These are phyloP conservation scores for Elsinoe fawcettii DNA, from an alignment of 2,329 filamentous ascomycete species.

Conservation along the genomic window DNA sequence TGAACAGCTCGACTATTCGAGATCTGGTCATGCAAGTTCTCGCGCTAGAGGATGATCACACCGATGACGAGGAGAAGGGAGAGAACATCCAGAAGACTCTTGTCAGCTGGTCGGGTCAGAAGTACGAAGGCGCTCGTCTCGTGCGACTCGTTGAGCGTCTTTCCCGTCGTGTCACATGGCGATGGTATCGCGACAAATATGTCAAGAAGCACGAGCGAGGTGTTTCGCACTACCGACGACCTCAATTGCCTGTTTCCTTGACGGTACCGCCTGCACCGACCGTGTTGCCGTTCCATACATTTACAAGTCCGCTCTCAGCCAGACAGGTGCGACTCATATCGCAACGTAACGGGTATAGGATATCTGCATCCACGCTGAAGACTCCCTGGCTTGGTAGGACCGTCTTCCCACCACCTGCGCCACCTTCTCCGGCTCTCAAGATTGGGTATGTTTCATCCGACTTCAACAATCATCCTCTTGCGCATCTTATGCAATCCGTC, in stretches of 20 bases:
- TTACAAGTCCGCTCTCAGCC: conserved; percentile 86
- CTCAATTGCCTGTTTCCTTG: conserved; percentile 63
- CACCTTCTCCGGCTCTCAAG: conserved; percentile 75
- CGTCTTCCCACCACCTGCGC: conserved; percentile 76
- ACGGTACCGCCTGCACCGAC: conserved; percentile 83
- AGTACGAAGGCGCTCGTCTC: conserved; percentile 82
- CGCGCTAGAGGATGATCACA: conserved; percentile 27
- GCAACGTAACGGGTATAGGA: conserved; percentile 85
- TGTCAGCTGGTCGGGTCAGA: conserved; percentile 57
- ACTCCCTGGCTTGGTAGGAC: conserved; percentile 76
- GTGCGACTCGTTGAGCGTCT: conserved; percentile 78
- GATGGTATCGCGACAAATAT: conserved; percentile 82
- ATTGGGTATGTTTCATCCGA: conserved; percentile 96
- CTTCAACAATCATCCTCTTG: conserved; percentile 96
- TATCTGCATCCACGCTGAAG: conserved; percentile 81
- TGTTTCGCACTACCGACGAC: conserved; percentile 57
- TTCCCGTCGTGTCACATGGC: conserved; percentile 67
- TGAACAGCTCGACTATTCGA: conserved; percentile 41
- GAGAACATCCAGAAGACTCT: conserved; percentile 32
- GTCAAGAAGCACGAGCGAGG: conserved; percentile 52
- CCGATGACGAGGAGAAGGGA: conserved; percentile 31
- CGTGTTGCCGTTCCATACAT: conserved; percentile 93
- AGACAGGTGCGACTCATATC: conserved; percentile 91
- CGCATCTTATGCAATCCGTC: conserved; percentile 97
- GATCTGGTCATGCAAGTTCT: conserved; percentile 41